Evolutionary conservation across 2,329 filamentous ascomycete species (phyloP).

Genomic region (Aspergillus candidus): DNA sequence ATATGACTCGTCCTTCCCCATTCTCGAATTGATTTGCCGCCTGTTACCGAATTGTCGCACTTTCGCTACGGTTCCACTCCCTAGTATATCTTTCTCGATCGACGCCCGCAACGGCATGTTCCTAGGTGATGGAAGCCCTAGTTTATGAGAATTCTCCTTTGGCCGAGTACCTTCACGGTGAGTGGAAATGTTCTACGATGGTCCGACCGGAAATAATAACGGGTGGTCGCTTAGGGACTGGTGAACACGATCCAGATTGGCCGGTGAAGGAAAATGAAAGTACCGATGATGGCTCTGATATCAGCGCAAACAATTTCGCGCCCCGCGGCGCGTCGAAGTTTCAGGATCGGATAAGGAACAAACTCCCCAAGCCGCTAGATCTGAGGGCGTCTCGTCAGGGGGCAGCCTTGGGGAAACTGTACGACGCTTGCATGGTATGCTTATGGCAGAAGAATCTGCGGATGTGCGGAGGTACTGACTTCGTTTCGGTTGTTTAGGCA

Average conservation of each 20-base stretch:
- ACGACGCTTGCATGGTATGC: constrained; percentile 45
- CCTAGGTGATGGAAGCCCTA: constrained; percentile 69
- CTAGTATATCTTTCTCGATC: constrained; percentile 2
- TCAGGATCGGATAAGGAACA: constrained; percentile 44
- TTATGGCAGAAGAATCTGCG: constrained; percentile 1
- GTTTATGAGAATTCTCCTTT: constrained; percentile 82
- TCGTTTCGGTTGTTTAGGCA: constrained; percentile 16
- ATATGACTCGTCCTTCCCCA: constrained; percentile 4
- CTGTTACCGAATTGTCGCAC: neutral
- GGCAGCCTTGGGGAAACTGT: constrained; percentile 34
- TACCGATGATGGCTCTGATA: constrained; percentile 24
- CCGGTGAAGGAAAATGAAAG: constrained; percentile 26
- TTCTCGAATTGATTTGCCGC: constrained; percentile 6
- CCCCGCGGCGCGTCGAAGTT: constrained; percentile 46
- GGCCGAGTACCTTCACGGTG: constrained; percentile 85
- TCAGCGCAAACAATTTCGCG: constrained; percentile 39
- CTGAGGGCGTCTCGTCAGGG: constrained; percentile 25
- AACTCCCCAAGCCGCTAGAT: constrained; percentile 45
- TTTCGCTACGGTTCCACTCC: neutral
- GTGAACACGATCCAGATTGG: constrained; percentile 39
- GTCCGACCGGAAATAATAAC: constrained; percentile 1
- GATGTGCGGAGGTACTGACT: constrained; percentile 1
- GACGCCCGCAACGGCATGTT: constrained; percentile 24
- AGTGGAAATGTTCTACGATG: constrained; percentile 20
- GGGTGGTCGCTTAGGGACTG: constrained; percentile 36